Percentiles rank a stretch among this genome's conserved stretches.
These are phyloP conservation scores for Buxus sempervirens DNA, from an alignment of 164 flowering plant genomes.

Conservation along the genomic window DNA sequence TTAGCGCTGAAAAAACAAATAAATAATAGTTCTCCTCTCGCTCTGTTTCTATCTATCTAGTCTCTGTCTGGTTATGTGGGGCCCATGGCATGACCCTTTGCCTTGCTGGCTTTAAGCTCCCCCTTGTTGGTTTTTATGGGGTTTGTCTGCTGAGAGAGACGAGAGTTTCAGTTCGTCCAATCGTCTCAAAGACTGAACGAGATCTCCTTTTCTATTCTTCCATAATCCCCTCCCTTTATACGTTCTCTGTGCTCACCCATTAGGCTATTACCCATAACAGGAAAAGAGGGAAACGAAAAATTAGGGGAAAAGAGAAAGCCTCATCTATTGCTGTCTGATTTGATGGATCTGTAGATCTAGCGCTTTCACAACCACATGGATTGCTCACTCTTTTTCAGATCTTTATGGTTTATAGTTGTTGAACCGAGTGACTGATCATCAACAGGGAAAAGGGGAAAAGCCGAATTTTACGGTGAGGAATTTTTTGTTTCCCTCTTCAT, in stretches of 20 bases:
- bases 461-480: conserved; percentile 9
- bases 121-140: conserved; percentile 18
- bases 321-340: conserved; percentile 9
- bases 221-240: neutral
- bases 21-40: too few species aligned
- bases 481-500: neutral
- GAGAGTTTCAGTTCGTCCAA: conserved; percentile 9
- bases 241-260: neutral
- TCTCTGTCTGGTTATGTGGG: neutral
- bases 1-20: too few species aligned
- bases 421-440: conserved; percentile 3
- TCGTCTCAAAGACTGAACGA: conserved; percentile 7
- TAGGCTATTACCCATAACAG: neutral
- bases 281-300: neutral
- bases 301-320: neutral
- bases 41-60: too few species aligned
- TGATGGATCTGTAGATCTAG: conserved; percentile 34
- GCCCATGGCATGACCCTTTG: conserved; percentile 12
- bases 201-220: neutral
- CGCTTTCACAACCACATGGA: conserved; percentile 22
- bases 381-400: conserved; percentile 20
- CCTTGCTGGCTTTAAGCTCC: conserved; percentile 26
- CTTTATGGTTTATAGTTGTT: conserved; percentile 14
- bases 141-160: conserved; percentile 19
- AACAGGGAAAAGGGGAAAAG: neutral